Percentiles rank a stretch among this genome's conserved stretches.
phyloP scores from a whole-genome alignment of 176 grass and related monocot species.

The Stipa capillata region DNA sequence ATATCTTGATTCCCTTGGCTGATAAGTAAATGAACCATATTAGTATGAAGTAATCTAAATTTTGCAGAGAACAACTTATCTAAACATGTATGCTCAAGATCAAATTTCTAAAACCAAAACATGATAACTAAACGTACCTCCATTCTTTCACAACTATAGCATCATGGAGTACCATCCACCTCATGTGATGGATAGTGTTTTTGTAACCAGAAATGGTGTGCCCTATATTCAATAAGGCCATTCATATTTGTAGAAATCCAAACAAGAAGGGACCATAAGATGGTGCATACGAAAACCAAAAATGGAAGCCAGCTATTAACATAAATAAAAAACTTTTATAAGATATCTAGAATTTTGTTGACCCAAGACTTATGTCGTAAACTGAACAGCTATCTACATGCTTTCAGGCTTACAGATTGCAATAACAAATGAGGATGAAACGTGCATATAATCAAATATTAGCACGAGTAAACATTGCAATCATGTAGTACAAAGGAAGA shows the following conservation, averaged over 20 bases:
- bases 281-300: background rate
- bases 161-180: conserved; percentile 86
- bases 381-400: background rate
- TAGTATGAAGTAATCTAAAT: conserved; percentile 12
- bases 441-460: background rate
- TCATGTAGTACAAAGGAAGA: background rate
- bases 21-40: conserved; percentile 29
- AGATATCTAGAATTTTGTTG: background rate
- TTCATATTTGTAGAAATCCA: conserved; percentile 86
- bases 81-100: background rate
- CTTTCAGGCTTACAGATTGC: background rate
- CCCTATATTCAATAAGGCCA: conserved; percentile 89
- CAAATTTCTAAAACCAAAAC: background rate
- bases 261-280: conserved; percentile 32
- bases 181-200: conserved; percentile 97
- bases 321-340: conserved; percentile 7
- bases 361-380: no score
- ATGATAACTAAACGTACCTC: conserved; percentile 45
- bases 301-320: background rate
- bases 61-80: background rate
- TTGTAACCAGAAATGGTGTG: conserved; percentile 93
- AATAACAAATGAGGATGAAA: background rate
- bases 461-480: conserved; percentile 5
- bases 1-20: conserved; percentile 88
- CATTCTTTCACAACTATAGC: conserved; percentile 97